These are phyloP conservation scores for Arabidopsis thaliana DNA, from an alignment of 345 rosid species.

Conservation along the genomic window DNA sequence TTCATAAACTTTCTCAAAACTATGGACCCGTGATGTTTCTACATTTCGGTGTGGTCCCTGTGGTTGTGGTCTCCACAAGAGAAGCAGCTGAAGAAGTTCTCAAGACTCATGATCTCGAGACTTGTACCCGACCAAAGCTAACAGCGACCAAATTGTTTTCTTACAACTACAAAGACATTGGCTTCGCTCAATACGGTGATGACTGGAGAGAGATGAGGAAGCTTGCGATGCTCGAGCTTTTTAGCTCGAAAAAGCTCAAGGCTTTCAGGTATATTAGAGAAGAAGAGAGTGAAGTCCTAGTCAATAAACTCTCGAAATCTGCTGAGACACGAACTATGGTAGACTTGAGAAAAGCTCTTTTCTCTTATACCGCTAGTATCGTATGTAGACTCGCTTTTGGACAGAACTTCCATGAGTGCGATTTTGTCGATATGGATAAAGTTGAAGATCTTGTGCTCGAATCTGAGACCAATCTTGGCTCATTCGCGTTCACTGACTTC, in stretches of 20 bases:
- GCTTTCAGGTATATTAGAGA: conserved; percentile 50
- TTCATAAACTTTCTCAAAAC: conserved; percentile 45
- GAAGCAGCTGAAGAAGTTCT: conserved; percentile 53
- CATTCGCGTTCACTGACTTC: conserved; percentile 46
- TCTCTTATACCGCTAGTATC: conserved; percentile 43
- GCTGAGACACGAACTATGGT: conserved; percentile 38
- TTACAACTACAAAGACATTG: conserved; percentile 49
- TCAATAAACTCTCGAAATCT: conserved; percentile 36
- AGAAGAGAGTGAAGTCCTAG: conserved; percentile 44
- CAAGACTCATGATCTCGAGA: conserved; percentile 47
- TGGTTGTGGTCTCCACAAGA: conserved; percentile 52
- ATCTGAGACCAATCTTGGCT: conserved; percentile 32
- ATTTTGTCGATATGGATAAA: conserved; percentile 42
- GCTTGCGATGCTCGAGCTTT: conserved; percentile 47
- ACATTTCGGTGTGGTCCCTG: conserved; percentile 48
- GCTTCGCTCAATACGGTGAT: conserved; percentile 49
- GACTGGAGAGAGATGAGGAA: conserved; percentile 51
- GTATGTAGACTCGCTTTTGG: conserved; percentile 50
- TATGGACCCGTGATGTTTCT: conserved; percentile 60
- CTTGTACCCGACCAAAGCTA: conserved; percentile 49
- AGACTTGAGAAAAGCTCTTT: conserved; percentile 40
- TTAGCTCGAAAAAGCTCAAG: conserved; percentile 48
- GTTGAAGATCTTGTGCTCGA: conserved; percentile 52
- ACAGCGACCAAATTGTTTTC: conserved; percentile 32
- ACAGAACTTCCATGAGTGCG: conserved; percentile 43